Percentiles rank a stretch among this genome's conserved stretches.
Evolutionary conservation across 139 green algal genomes (phyloP).

Genomic region (Penium margaritaceum): DNA sequence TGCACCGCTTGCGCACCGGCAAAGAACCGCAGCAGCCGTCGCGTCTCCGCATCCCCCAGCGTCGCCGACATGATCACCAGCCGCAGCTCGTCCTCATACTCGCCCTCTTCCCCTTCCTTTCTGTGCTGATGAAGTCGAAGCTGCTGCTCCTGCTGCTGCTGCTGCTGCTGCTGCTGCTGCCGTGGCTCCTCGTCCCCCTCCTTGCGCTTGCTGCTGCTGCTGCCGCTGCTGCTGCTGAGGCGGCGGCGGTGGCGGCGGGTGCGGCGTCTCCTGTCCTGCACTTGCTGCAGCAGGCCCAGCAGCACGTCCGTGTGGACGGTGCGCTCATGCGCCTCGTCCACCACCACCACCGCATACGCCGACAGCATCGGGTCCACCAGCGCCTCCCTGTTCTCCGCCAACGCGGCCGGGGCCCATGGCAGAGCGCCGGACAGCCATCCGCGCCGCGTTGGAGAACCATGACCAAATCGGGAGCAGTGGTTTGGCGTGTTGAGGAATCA

Average conservation of each 20-base stretch:
- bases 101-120: too few species aligned
- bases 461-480: too few species aligned
- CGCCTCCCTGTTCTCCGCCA: slow-evolving; percentile 67
- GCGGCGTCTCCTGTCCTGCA: slow-evolving; percentile 25
- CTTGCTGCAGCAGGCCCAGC: slow-evolving; percentile 77
- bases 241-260: too few species aligned
- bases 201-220: too few species aligned
- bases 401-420: too few species aligned
- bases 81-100: slow-evolving; percentile 51
- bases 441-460: too few species aligned
- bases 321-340: slow-evolving; percentile 94
- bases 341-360: slow-evolving; percentile 73
- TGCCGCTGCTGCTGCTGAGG: too few species aligned
- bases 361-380: slow-evolving; percentile 70
- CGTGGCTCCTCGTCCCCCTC: too few species aligned
- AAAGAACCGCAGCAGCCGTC: slow-evolving; percentile 70
- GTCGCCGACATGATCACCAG: slow-evolving; percentile 92
- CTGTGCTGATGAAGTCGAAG: background rate
- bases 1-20: slow-evolving; percentile 72
- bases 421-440: too few species aligned
- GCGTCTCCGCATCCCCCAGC: slow-evolving; percentile 64
- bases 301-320: slow-evolving; percentile 85
- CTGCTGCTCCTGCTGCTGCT: background rate
- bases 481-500: too few species aligned
- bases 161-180: too few species aligned